phyloP scores from a whole-genome alignment of 441 rosid species.

The Flueggea neowawraea region DNA sequence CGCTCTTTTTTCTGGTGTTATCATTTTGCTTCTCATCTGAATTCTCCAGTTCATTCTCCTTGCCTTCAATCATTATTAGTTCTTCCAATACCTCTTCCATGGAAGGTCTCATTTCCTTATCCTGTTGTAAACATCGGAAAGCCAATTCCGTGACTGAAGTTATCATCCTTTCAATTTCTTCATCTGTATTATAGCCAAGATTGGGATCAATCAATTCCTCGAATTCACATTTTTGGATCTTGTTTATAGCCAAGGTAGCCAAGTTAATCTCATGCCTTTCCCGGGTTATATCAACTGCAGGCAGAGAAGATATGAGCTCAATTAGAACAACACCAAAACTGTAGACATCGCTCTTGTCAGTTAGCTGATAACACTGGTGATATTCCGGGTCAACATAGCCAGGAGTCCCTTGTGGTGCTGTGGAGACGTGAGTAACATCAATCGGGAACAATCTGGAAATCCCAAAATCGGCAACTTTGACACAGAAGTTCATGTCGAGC shows the following conservation, averaged over 20 bases:
- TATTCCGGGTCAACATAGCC: too few relatives aligned
- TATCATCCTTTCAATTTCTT: constrained; percentile 41
- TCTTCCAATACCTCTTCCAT: constrained; percentile 57
- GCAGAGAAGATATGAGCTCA: constrained; percentile 75
- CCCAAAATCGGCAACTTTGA: constrained; percentile 78
- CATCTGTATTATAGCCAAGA: constrained; percentile 42
- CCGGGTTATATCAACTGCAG: constrained; percentile 71
- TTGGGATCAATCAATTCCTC: constrained; percentile 56
- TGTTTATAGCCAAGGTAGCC: constrained; percentile 58
- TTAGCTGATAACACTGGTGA: too few relatives aligned
- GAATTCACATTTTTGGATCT: constrained; percentile 41
- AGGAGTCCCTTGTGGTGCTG: too few relatives aligned
- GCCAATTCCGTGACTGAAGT: constrained; percentile 64
- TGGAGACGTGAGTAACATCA: constrained; percentile 65
- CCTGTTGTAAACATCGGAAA: constrained; percentile 66
- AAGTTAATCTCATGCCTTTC: constrained; percentile 57
- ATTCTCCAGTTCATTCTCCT: constrained; percentile 14
- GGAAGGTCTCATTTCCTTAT: constrained; percentile 60
- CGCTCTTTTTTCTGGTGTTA: constrained; percentile 11
- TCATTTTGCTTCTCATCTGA: constrained; percentile 5
- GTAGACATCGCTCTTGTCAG: too few relatives aligned
- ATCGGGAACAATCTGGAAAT: constrained; percentile 54
- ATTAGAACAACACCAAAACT: constrained; percentile 79
- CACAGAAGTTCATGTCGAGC: constrained; percentile 47
- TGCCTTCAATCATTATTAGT: constrained; percentile 33